Percentiles rank a stretch among this genome's conserved stretches.
These are phyloP conservation scores for Maudiozyma bulderi DNA, from an alignment of 805 yeast species.

Conservation along the genomic window DNA sequence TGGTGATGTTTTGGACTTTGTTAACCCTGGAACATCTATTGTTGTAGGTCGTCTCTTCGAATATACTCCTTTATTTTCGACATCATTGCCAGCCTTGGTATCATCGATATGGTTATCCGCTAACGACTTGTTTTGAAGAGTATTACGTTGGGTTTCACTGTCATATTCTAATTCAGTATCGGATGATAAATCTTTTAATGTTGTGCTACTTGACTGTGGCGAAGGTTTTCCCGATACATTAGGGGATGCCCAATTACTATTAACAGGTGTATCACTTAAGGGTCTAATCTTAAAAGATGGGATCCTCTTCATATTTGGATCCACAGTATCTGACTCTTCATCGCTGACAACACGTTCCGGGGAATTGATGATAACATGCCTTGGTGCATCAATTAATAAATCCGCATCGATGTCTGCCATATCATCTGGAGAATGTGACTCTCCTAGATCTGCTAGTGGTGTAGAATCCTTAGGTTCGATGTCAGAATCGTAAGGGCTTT, in stretches of 20 bases:
- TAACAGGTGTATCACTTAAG: conserved; percentile 63
- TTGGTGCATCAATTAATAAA: neutral
- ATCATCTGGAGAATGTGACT: neutral
- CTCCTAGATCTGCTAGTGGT: neutral
- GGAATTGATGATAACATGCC: neutral
- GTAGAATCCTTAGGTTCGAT: conserved; percentile 3
- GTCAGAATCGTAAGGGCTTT: conserved; percentile 5
- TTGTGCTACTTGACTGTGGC: conserved; percentile 16
- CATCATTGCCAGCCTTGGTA: neutral
- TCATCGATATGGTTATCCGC: neutral
- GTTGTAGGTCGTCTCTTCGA: conserved; percentile 62
- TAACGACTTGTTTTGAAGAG: neutral
- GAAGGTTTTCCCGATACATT: conserved; percentile 26
- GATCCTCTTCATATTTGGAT: conserved; percentile 4
- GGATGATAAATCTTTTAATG: neutral
- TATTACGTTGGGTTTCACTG: neutral
- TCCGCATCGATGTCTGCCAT: neutral
- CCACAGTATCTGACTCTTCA: conserved; percentile 4
- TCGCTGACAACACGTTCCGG: conserved; percentile 5
- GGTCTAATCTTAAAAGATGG: conserved; percentile 67
- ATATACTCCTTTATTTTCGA: conserved; percentile 5
- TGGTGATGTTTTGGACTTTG: conserved; percentile 69
- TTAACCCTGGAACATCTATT: conserved; percentile 85
- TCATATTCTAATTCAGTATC: neutral
- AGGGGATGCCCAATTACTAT: conserved; percentile 50